Percentiles rank a stretch among this genome's conserved stretches.
Evolutionary conservation across 2,329 filamentous ascomycete species (phyloP).

Genomic region (Fusarium nodosum): DNA sequence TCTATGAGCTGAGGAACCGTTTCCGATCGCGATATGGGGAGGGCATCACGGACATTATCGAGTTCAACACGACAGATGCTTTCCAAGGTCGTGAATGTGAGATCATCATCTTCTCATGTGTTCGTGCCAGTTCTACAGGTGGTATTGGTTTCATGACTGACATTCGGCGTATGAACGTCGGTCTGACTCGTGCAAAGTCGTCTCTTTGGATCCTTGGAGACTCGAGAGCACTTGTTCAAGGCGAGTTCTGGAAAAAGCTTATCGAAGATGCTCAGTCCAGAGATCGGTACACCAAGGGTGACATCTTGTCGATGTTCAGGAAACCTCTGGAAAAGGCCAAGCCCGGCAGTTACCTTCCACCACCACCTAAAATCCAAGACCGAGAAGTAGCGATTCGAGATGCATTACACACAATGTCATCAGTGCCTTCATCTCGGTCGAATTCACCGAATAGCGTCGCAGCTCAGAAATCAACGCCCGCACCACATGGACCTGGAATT

Average conservation of each 20-base stretch:
- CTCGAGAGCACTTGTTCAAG: constrained; percentile 85
- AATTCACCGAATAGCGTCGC: constrained; percentile 23
- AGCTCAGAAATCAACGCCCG: constrained; percentile 9
- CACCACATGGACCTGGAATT: constrained; percentile 40
- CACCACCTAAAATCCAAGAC: constrained; percentile 22
- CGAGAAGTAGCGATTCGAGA: constrained; percentile 42
- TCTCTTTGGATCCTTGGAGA: constrained; percentile 97
- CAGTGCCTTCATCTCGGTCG: constrained; percentile 30
- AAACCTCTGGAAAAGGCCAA: constrained; percentile 58
- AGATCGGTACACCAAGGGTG: constrained; percentile 80
- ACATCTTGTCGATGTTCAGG: constrained; percentile 65
- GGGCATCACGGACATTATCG: constrained; percentile 80
- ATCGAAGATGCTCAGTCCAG: constrained; percentile 84
- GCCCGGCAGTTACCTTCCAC: constrained; percentile 42
- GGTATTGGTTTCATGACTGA: constrained; percentile 99
- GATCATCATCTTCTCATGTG: constrained; percentile 98
- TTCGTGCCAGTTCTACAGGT: constrained; percentile 90
- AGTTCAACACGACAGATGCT: constrained; percentile 99
- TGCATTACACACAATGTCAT: constrained; percentile 26
- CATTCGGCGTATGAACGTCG: constrained; percentile 99
- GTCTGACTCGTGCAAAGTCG: constrained; percentile 94
- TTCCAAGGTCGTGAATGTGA: constrained; percentile 98
- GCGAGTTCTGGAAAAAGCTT: constrained; percentile 90
- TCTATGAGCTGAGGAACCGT: constrained; percentile 80
- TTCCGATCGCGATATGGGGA: constrained; percentile 82